Conservation (phyloP, 2,329 filamentous ascomycete species). For the Aureobasidium vineae region DNA sequence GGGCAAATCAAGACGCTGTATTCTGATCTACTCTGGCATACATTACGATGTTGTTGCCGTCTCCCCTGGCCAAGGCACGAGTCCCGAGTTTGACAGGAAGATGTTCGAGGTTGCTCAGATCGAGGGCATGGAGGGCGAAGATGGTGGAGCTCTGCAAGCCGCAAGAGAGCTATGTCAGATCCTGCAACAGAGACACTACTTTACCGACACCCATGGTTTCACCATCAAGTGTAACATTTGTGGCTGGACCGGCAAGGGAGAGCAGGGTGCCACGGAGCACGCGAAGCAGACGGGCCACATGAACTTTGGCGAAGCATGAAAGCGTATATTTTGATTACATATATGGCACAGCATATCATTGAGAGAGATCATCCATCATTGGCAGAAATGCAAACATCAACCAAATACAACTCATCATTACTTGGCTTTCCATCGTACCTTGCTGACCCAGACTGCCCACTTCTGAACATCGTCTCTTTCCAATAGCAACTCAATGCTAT, state of each 20-base stretch:
- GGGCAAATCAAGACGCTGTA: slow-evolving; percentile 64
- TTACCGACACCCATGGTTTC: slow-evolving; percentile 81
- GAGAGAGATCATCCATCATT: neutral
- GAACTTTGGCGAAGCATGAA: slow-evolving; percentile 51
- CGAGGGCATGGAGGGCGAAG: slow-evolving; percentile 41
- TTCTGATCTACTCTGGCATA: slow-evolving; percentile 87
- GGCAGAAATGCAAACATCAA: neutral
- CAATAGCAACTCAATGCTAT: slow-evolving; percentile 68
- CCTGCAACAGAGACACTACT: slow-evolving; percentile 74
- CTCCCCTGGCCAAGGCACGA: slow-evolving; percentile 59
- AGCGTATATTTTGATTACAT: neutral
- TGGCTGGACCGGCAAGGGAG: slow-evolving; percentile 65
- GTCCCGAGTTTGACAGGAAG: slow-evolving; percentile 75
- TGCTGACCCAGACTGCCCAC: slow-evolving; percentile 71
- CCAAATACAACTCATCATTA: neutral
- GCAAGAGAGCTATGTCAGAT: slow-evolving; percentile 56
- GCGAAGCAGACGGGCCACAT: slow-evolving; percentile 60
- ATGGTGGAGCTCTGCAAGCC: slow-evolving; percentile 57
- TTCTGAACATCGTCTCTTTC: slow-evolving; percentile 67
- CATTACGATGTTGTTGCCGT: slow-evolving; percentile 91
- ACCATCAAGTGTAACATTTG: slow-evolving; percentile 74
- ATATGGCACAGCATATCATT: neutral
- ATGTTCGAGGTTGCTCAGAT: slow-evolving; percentile 58
- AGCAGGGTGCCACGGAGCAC: slow-evolving; percentile 62
- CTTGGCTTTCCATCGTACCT: slow-evolving; percentile 66